Conservation (phyloP, 805 yeast genomes). For the Candida sonorensis region DNA sequence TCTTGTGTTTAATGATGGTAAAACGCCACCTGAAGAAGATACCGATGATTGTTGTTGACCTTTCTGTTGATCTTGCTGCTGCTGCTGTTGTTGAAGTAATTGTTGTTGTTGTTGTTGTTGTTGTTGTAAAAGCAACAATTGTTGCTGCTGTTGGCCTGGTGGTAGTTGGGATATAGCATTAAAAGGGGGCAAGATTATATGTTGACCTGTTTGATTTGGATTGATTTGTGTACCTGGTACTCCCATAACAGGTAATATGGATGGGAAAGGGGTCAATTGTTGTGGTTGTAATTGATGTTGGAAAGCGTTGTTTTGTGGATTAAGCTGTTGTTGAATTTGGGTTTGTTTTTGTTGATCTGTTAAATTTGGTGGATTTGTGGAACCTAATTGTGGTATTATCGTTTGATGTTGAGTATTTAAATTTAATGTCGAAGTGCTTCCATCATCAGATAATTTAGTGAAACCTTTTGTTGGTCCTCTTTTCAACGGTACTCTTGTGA, state of each 20-base stretch:
- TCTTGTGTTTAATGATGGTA: conserved; percentile 23
- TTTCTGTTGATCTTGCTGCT: conserved; percentile 7
- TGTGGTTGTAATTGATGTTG: too few species aligned
- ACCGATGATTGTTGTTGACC: conserved; percentile 6
- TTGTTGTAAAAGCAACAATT: too few species aligned
- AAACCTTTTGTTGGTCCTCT: conserved; percentile 78
- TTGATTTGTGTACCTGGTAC: too few species aligned
- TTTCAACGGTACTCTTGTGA: conserved; percentile 65
- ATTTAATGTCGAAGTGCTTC: not conserved
- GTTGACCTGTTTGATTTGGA: too few species aligned
- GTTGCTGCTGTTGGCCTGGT: too few species aligned
- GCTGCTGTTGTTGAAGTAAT: not conserved
- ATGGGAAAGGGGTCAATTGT: conserved; percentile 4
- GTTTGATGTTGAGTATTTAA: not conserved
- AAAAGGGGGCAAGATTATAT: too few species aligned
- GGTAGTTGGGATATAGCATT: too few species aligned
- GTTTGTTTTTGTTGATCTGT: conserved; percentile 2
- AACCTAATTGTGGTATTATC: conserved; percentile 1
- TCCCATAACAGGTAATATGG: conserved; percentile 2
- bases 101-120: too few species aligned
- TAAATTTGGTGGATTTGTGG: not conserved
- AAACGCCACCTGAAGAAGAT: not conserved
- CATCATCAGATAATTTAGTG: conserved; percentile 30
- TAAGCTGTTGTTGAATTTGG: conserved; percentile 6
- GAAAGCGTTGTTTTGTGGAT: too few species aligned